Base-by-base conservation (phyloP, 2,329 filamentous ascomycete species). In the Stagonosporopsis chrysanthemi region DNA sequence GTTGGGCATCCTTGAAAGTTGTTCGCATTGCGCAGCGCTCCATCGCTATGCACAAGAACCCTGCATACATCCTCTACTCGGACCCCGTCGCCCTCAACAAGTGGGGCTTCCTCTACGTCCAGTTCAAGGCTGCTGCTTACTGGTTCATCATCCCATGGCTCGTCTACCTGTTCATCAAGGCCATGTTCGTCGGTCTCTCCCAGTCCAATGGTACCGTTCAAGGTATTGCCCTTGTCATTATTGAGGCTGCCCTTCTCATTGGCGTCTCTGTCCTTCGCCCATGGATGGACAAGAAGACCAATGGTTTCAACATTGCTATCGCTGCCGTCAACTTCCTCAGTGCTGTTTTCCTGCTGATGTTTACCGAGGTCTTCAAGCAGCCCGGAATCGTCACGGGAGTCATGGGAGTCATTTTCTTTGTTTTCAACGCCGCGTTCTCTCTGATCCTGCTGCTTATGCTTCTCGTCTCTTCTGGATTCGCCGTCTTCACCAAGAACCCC, bases 261-360 rank as follows among this genome's bases (percentile, higher is more conserved):
- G 87, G 80, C 22, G 88, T 92, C 53, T 90, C 88, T 58, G 88
- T 96, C 51, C 80, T 97, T 65, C 88, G 91, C 58, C 94, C 94
- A 17, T 98, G 92, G 90, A 98, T 98, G 94, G 94, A 97, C 83
- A 97, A 97, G 86, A 94, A 93, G 81, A 97, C 92, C 60, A 98
- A 97, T 78, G 88, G 89, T 44, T 96, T 97, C 84, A 97, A 97
- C 80, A 97, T 98, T 71, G 86, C 92, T 59, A 97, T 97, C 69
- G 90, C 88, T 61, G 89, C 87, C 42, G 83, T 97, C 78, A 97
- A 97, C 82, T 96, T 97, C 77, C 76, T 97, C 70, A 96, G 95
- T 78, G 85, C 89, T 53, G 88, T 97, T 75, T 96, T 96, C 81
- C 81, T 97, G 31, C 82, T 98, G 53, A 86, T 97, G 68, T 97